Base-by-base conservation (phyloP, 768 basidiomycete species). In the Boletus sensibilis region DNA sequence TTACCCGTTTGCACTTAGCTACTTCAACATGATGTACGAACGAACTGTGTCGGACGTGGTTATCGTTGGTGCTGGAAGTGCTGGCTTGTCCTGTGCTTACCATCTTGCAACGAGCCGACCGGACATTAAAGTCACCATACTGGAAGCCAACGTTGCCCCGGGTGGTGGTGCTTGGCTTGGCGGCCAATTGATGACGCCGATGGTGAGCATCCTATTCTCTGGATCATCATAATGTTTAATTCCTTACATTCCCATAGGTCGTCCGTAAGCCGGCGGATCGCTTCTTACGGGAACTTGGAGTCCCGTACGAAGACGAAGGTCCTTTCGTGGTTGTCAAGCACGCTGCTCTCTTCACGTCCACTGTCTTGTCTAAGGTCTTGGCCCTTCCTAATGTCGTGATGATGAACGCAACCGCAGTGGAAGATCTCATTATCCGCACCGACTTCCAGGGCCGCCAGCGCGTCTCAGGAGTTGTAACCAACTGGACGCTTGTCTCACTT, bases 351-450 rank as follows among this genome's bases (percentile, higher is more conserved):
- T 91, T 91, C 78, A 92, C 89, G 2, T 84, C 87, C 14, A 90
- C 88, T 1, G 70, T 90, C 44, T 75, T 92, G 37, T 85, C 86
- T 54, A 81, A 82, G 45, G 86, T 89, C 52, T 81, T 90, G 56
- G 78, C 84, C 13, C 73, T 85, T 61, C 84, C 85, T 16, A 90
- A 90, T 62, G 85, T 90, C 48, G 82, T 86, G 33, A 71, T 89
- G 72, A 82, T 90, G 78, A 90, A 90, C 72, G 87, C 87, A 25
- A 91, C 88, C 4, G 84, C 87, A 8, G 87, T 87, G n/a, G 88
- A 91, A 68, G 90, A 91, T 68, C 79, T 91, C 45, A 84, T 91
- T 71, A 80, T 87, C 52, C 81, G 81, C 61, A 76, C 77, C 45
- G 88, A 79, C 68, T 71, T 68, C 55, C 65, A 68, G 52, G 75